A percentile compares a stretch with the other conserved stretches of the same genome.
Conservation (phyloP, 495 filamentous ascomycete genomes). For the Apiosordaria backusii region DNA sequence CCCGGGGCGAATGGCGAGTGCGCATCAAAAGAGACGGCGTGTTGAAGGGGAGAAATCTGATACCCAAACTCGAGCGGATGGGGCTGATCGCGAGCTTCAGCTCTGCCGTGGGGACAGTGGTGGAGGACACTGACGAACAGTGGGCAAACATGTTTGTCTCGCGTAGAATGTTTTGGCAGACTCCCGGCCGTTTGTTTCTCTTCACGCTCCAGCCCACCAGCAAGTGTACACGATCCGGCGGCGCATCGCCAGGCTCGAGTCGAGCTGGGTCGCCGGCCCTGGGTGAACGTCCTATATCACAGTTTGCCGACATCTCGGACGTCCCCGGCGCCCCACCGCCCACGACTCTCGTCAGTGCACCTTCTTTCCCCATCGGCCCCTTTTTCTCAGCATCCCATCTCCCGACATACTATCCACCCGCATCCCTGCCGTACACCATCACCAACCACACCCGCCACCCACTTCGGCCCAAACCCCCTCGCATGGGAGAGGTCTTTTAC, state of each 20-base stretch:
- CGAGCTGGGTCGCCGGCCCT: constrained; percentile 59
- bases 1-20: constrained; percentile 83
- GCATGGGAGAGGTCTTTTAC: constrained; percentile 87
- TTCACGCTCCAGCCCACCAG: constrained; percentile 69
- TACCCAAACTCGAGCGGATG: constrained; percentile 94
- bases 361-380: constrained; percentile 52
- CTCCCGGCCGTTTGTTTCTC: constrained; percentile 80
- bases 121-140: constrained; percentile 59
- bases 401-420: constrained; percentile 85
- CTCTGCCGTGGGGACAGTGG: constrained; percentile 64
- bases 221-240: constrained; percentile 49
- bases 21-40: constrained; percentile 82
- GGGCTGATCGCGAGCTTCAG: constrained; percentile 74
- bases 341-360: constrained; percentile 33
- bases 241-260: constrained; percentile 50
- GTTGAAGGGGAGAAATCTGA: constrained; percentile 71
- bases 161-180: constrained; percentile 83
- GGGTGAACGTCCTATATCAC: constrained; percentile 31
- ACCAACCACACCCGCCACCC: constrained; percentile 82
- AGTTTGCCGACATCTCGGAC: constrained; percentile 28
- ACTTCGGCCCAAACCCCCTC: constrained; percentile 80
- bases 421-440: constrained; percentile 74
- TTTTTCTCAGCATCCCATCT: constrained; percentile 77
- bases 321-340: constrained; percentile 29
- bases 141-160: constrained; percentile 83